Evolutionary conservation across 148 eudicot species (phyloP), one percentile per base, ranked within the genome.

Genomic region (Polygonum maritimum): DNA sequence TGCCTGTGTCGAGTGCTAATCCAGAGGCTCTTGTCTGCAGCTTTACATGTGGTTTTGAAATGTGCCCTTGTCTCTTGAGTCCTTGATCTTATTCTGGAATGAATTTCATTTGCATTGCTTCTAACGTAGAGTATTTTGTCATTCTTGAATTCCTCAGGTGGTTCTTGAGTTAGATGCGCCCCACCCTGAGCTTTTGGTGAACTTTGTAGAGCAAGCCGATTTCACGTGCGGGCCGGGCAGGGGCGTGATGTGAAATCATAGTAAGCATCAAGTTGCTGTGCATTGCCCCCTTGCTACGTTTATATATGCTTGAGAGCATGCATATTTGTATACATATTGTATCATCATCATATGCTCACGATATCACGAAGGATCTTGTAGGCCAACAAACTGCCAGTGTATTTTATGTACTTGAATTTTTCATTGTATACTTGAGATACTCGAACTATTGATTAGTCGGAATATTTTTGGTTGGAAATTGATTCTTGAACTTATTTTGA

Each of bases 111-210:
- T n/a, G 16, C 2, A 19, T 19, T 69, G 44, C 73, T 69, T 69
- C 18, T 69, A 36, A 36, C 16, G n/a, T 38, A 0, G 45, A 16
- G 7, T 35, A 14, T 45, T 45, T 11, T 41, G 15, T 11, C 40
- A n/a, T 72, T 5, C 7, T 48, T 19, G 0, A 26, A 16, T 54
- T 14, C 16, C 49, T 36, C 78, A 94, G 98, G 90, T 88, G 55
- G 78, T 91, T 49, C 84, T 94, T 47, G 98, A 94, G 85, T 77
- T 91, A 48, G 94, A 94, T 26, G 75, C 85, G 35, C 85, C 93
- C 45, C 81, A 82, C 63, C 73, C 86, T 10, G 84, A 90, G 72
- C 90, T 94, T n/a, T 75, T 39, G 63, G 75, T 94, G 81, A 85
- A 75, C 82, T 94, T 87, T 40, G 87, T 86, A 75, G 82, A 82